Conservation (phyloP, 2,329 filamentous ascomycete genomes). For the Fusarium torreyae region DNA sequence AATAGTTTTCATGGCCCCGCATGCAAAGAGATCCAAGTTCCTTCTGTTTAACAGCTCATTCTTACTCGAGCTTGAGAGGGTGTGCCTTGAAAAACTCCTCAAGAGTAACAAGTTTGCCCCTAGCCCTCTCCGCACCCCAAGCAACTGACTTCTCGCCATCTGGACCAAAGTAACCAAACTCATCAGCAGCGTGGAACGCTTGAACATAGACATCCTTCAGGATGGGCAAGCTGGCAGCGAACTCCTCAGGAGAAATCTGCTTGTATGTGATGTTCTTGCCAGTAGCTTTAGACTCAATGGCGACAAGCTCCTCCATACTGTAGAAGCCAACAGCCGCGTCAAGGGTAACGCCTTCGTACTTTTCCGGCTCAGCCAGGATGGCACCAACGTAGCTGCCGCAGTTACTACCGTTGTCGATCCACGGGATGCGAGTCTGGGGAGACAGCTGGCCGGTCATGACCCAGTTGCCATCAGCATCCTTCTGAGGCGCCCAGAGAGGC, state of each 20-base stretch:
- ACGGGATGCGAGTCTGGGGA: slow-evolving; percentile 56
- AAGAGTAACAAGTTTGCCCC: slow-evolving; percentile 39
- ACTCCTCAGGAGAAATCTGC: slow-evolving; percentile 40
- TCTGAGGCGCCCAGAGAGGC: slow-evolving; percentile 50
- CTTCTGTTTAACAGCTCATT: no score
- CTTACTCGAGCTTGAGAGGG: slow-evolving; percentile 27
- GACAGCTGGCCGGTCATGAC: slow-evolving; percentile 38
- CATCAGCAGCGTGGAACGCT: slow-evolving; percentile 21
- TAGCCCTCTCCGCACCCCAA: slow-evolving; percentile 39
- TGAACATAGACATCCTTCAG: slow-evolving; percentile 29
- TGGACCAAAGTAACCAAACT: slow-evolving; percentile 46
- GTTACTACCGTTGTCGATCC: slow-evolving; percentile 61
- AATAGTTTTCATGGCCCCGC: no score
- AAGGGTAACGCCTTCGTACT: slow-evolving; percentile 61
- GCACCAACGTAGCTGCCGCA: slow-evolving; percentile 61
- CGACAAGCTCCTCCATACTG: slow-evolving; percentile 57
- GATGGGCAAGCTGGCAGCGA: slow-evolving; percentile 29
- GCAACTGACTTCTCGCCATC: slow-evolving; percentile 38
- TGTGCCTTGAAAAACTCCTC: slow-evolving; percentile 44
- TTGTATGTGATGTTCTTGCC: slow-evolving; percentile 55
- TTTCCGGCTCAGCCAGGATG: slow-evolving; percentile 60
- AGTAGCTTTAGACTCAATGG: slow-evolving; percentile 56
- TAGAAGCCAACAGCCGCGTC: slow-evolving; percentile 60
- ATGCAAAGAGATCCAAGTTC: not conserved
- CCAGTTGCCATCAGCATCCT: slow-evolving; percentile 52